These are phyloP conservation scores for Cymbopogon citratus DNA, from an alignment of 176 grass and related monocot species.

Conservation along the genomic window DNA sequence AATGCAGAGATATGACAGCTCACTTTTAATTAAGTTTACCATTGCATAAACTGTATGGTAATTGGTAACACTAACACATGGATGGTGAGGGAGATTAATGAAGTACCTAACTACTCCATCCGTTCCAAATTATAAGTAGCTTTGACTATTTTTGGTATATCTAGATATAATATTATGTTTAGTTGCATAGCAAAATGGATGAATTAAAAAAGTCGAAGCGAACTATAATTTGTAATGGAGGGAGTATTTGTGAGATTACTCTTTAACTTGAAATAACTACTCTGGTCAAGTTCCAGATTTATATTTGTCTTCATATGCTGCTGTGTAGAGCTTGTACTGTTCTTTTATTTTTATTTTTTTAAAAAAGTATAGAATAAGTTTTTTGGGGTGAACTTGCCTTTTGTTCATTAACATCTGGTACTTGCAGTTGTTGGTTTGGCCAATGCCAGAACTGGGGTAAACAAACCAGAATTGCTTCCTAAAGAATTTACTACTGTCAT, in stretches of 20 bases:
- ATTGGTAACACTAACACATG: background rate
- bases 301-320: background rate
- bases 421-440: constrained; percentile 50
- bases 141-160: too few relatives aligned
- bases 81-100: background rate
- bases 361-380: background rate
- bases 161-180: too few relatives aligned
- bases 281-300: background rate
- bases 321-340: background rate
- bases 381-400: background rate
- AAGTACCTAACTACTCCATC: background rate
- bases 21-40: background rate
- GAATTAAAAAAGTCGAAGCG: too few relatives aligned
- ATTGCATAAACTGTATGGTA: background rate
- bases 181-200: too few relatives aligned
- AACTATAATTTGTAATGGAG: too few relatives aligned
- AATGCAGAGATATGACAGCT: background rate
- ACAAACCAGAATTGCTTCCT: constrained; percentile 84
- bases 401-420: background rate
- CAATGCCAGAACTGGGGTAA: constrained; percentile 77
- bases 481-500: constrained; percentile 92
- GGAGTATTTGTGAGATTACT: background rate
- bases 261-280: background rate
- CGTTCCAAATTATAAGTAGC: too few relatives aligned
- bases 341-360: background rate